Evolutionary conservation across 176 grass and related monocot species (phyloP), one percentile per base, ranked within the genome.

Genomic region (Bothriochloa decipiens): DNA sequence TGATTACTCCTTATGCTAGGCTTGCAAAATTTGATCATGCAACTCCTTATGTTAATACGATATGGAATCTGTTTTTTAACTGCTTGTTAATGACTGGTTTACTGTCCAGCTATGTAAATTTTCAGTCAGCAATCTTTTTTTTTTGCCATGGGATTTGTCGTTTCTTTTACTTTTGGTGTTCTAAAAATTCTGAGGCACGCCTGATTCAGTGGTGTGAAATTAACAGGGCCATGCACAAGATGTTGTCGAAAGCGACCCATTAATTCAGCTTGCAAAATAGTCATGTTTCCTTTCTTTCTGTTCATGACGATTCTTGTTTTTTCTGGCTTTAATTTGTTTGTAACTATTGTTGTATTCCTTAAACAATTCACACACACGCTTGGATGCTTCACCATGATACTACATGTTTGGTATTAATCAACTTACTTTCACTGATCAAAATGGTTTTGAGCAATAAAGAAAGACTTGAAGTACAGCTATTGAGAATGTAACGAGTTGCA

Each of bases 221-320:
- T 46, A 84, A 90, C 83, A 87, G 85, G 75, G 13, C 63, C 84
- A 87, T 87, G 89, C 80, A 87, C 47, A 83, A 83, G 28, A 78
- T 68, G 60, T 50, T 4, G 4, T 13, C 4, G n/a, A 80, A 87
- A 87, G 81, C 8, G 23, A 87, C 62, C 23, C 14, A 6, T 28
- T 40, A 80, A 25, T 40, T n/a, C 22, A 57, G 13, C 76, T 68
- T 23, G 13, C 10, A 45, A 29, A 29, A 27, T 45, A 63, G 41
- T 58, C 8, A 29, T 60, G 11, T 47, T 29, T 23, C 29, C 2
- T 22, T 14, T 57, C 52, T 55, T 20, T 55, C 2, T 78, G 7
- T 83, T 79, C 27, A 68, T 83, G 11, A 32, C 16, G 67, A 80
- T 61, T 83, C 11, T 78, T 83, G 1, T 2, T 74, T 36, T 50